Conservation (phyloP, 1,284 basidiomycete species). For the Wallemia hederae region DNA sequence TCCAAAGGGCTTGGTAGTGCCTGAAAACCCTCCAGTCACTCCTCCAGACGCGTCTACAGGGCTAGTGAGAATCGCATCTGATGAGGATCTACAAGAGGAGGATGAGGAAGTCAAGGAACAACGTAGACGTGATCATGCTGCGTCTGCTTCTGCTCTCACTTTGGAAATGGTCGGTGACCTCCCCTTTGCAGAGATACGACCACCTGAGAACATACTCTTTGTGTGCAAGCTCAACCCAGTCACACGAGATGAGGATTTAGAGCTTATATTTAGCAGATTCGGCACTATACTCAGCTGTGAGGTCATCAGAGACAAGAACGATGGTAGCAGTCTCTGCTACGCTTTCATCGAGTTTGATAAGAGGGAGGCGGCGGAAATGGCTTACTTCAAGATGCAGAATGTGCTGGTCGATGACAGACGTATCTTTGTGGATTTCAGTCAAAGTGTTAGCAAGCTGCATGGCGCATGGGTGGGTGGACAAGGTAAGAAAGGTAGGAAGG, state of each 20-base stretch:
- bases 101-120: constrained; percentile 54
- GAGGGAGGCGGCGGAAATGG: constrained; percentile 73
- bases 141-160: constrained; percentile 71
- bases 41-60: constrained; percentile 37
- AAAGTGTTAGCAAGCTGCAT: constrained; percentile 43
- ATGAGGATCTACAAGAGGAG: constrained; percentile 36
- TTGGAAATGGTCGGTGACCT: constrained; percentile 98
- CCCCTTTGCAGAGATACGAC: constrained; percentile 88
- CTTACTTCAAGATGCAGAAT: constrained; percentile 99
- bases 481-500: constrained; percentile 9
- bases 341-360: constrained; percentile 97
- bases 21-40: constrained; percentile 43
- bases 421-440: constrained; percentile 94
- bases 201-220: constrained; percentile 93
- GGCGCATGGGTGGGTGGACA: constrained; percentile 16
- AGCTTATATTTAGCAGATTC: constrained; percentile 88
- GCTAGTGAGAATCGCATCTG: constrained; percentile 56
- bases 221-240: constrained; percentile 96
- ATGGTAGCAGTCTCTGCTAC: constrained; percentile 86
- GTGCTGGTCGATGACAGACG: constrained; percentile 92
- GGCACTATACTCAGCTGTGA: constrained; percentile 89
- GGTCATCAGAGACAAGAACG: constrained; percentile 80
- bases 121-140: constrained; percentile 48
- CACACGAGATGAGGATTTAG: constrained; percentile 78
- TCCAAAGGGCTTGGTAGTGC: constrained; percentile 37